Percentiles rank a stretch among this genome's conserved stretches.
Evolutionary conservation across 1,139 yeast species (phyloP).

Genomic region (Geotrichum phurueaensis): DNA sequence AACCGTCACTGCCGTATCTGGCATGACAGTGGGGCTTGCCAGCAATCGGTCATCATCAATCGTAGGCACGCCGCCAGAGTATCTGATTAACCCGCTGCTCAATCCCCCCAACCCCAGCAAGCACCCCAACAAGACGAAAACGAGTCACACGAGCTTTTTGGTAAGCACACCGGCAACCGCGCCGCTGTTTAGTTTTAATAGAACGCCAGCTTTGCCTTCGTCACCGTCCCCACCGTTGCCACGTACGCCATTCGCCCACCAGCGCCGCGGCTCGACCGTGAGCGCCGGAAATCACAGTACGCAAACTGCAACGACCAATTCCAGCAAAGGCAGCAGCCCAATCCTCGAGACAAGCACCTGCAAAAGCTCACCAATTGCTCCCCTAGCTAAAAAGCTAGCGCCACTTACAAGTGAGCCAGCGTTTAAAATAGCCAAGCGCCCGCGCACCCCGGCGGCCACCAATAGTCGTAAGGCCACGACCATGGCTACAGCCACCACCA

Average conservation of each 20-base stretch:
- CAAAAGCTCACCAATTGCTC: not conserved
- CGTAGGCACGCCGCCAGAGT: slow-evolving; percentile 14
- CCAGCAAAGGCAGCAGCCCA: not conserved
- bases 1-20: not conserved
- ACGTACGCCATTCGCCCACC: not conserved
- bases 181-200: not conserved
- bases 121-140: not conserved
- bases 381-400: not conserved
- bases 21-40: not conserved
- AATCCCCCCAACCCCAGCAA: not conserved
- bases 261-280: not conserved
- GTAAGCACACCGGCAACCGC: not conserved
- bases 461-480: not conserved
- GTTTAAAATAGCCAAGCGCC: not conserved
- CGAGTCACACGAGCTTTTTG: not conserved
- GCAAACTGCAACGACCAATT: not conserved
- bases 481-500: not conserved
- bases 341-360: not conserved
- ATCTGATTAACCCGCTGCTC: not conserved
- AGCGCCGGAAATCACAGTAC: not conserved
- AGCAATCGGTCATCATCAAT: slow-evolving; percentile 11
- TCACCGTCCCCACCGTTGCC: too few relatives aligned
- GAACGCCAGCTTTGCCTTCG: not conserved
- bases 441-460: not conserved
- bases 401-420: not conserved